Percentiles rank a stretch among this genome's conserved stretches.
phyloP scores from a whole-genome alignment of 805 yeast species.

The Hanseniaspora singularis region DNA sequence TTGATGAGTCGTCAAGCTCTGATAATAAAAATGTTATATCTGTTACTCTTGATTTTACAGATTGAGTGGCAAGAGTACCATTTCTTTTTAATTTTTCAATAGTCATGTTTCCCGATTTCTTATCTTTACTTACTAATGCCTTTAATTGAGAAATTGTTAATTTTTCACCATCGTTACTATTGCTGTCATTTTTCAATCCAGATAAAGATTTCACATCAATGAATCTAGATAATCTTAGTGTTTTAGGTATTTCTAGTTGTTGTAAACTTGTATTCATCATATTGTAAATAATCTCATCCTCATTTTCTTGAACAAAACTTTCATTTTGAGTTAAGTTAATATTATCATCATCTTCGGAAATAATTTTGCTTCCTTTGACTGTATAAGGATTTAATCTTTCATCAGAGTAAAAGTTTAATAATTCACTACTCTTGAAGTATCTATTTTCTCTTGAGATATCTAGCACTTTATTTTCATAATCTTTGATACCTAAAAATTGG shows the following conservation, averaged over 20 bases:
- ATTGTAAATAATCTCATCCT: slow-evolving; percentile 4
- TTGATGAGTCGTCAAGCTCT: slow-evolving; percentile 24
- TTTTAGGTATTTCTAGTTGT: slow-evolving; percentile 1
- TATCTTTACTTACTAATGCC: not conserved
- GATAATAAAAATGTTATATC: slow-evolving; percentile 29
- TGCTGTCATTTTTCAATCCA: slow-evolving; percentile 2
- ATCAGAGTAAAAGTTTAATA: slow-evolving; percentile 27
- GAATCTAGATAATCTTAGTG: slow-evolving; percentile 9
- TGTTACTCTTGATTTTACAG: slow-evolving; percentile 29
- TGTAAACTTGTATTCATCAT: slow-evolving; percentile 13
- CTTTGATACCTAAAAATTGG: slow-evolving; percentile 21
- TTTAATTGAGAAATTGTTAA: slow-evolving; percentile 2
- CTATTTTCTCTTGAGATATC: slow-evolving; percentile 19
- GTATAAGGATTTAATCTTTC: slow-evolving; percentile 25
- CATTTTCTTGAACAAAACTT: slow-evolving; percentile 1
- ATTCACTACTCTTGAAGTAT: slow-evolving; percentile 24
- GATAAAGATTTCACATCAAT: slow-evolving; percentile 5
- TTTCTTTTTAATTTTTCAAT: not conserved
- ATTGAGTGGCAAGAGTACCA: slow-evolving; percentile 25
- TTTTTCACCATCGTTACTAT: not conserved
- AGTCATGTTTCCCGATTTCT: not conserved
- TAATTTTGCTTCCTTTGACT: slow-evolving; percentile 24
- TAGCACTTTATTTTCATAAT: slow-evolving; percentile 22
- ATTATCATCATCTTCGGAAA: slow-evolving; percentile 15
- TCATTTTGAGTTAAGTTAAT: not conserved